Conservation (phyloP, 345 rosid species). For the Leavenworthia alabamica region DNA sequence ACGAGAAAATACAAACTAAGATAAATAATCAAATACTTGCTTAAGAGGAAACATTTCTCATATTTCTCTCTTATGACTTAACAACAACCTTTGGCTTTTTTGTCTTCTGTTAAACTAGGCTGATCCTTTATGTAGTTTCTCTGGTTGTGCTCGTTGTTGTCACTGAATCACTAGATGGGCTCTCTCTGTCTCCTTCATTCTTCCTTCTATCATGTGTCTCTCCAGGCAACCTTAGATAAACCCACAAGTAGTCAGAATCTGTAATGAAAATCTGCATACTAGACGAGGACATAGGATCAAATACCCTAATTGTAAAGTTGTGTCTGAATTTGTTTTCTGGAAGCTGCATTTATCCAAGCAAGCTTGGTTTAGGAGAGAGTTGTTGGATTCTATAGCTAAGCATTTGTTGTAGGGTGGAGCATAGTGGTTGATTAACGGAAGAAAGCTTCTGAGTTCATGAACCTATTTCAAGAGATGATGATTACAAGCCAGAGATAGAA, state of each 20-base stretch:
- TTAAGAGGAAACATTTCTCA: conserved; percentile 18
- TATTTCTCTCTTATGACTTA: neutral
- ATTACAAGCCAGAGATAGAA: neutral
- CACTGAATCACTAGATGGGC: conserved; percentile 43
- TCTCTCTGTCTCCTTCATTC: conserved; percentile 46
- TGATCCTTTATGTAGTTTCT: conserved; percentile 19
- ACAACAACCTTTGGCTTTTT: conserved; percentile 1
- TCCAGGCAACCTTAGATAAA: conserved; percentile 50
- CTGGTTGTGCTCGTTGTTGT: conserved; percentile 15
- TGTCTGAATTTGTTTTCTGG: conserved; percentile 72
- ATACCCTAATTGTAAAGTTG: conserved; percentile 81
- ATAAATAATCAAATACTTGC: conserved; percentile 2
- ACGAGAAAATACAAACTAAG: neutral
- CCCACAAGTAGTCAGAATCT: neutral
- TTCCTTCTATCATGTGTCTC: conserved; percentile 43
- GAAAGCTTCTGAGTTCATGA: conserved; percentile 68
- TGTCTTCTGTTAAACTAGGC: conserved; percentile 24
- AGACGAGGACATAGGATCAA: neutral
- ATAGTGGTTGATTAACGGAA: conserved; percentile 41
- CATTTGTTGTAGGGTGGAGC: conserved; percentile 48
- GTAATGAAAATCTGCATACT: neutral
- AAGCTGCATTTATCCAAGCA: conserved; percentile 38
- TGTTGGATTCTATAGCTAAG: conserved; percentile 47
- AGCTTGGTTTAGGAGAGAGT: conserved; percentile 29
- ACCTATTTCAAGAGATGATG: conserved; percentile 41